A percentile compares a stretch with the other conserved stretches of the same genome.
Conservation (phyloP, 1,284 basidiomycete species). For the Ganoderma boninense region DNA sequence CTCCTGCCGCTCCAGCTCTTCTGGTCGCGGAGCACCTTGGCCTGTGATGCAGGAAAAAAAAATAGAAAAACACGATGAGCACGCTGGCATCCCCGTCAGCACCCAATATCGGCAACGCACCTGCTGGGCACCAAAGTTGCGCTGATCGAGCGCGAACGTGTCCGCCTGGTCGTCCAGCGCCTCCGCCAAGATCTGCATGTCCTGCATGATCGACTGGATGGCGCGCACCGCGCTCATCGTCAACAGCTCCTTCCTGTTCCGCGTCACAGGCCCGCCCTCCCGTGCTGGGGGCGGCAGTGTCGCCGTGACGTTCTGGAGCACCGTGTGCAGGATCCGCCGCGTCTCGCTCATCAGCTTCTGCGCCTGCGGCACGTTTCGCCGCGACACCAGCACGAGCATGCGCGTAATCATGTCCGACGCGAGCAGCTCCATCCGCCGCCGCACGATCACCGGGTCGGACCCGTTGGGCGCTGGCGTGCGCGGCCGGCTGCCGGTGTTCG, state of each 20-base stretch:
- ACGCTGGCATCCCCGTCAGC: background rate
- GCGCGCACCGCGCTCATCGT: constrained; percentile 76
- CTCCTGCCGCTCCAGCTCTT: constrained; percentile 91
- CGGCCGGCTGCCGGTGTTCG: constrained; percentile 51
- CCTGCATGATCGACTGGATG: constrained; percentile 84
- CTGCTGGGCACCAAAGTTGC: constrained; percentile 94
- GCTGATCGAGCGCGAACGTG: constrained; percentile 87
- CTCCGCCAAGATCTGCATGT: constrained; percentile 85
- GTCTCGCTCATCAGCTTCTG: constrained; percentile 90
- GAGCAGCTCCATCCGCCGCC: constrained; percentile 93
- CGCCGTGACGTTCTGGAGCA: constrained; percentile 82
- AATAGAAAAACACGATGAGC: constrained; percentile 1
- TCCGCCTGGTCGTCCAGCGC: constrained; percentile 91
- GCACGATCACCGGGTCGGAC: constrained; percentile 87
- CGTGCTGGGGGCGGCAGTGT: constrained; percentile 58
- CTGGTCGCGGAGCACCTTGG: constrained; percentile 92
- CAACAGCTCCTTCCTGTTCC: constrained; percentile 80
- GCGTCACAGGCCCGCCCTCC: constrained; percentile 54
- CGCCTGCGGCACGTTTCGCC: constrained; percentile 88
- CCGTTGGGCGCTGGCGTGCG: constrained; percentile 56
- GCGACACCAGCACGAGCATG: constrained; percentile 86
- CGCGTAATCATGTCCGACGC: constrained; percentile 96
- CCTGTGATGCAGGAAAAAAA: constrained; percentile 52
- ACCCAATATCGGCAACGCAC: constrained; percentile 50
- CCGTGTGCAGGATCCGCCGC: constrained; percentile 85